Conservation (phyloP, 1,284 basidiomycete genomes). For the Xanthoconium separans region DNA sequence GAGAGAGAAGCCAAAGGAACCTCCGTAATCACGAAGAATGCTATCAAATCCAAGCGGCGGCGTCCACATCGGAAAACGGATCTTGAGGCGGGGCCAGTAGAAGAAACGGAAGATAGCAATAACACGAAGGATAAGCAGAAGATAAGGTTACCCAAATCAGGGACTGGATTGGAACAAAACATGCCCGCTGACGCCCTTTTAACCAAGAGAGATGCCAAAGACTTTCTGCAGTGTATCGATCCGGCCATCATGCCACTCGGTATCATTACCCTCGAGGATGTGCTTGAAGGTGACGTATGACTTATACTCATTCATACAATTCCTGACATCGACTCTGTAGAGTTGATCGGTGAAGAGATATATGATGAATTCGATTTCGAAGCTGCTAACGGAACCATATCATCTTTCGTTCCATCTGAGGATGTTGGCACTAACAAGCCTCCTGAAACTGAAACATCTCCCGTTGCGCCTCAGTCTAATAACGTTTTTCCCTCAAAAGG, state of each 20-base stretch:
- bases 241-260: constrained; percentile 79
- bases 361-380: constrained; percentile 84
- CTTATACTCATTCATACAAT: not conserved
- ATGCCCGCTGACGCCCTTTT: constrained; percentile 84
- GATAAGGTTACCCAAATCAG: constrained; percentile 43
- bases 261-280: constrained; percentile 92
- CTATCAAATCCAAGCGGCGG: constrained; percentile 15
- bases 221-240: constrained; percentile 77
- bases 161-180: constrained; percentile 63
- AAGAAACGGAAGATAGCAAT: constrained; percentile 24
- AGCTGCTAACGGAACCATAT: constrained; percentile 60
- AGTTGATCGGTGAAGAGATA: constrained; percentile 87
- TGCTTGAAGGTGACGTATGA: constrained; percentile 70
- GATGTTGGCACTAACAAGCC: constrained; percentile 20
- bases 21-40: constrained; percentile 19
- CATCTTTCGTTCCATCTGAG: constrained; percentile 52
- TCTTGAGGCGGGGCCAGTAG: constrained; percentile 38
- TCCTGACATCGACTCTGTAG: constrained; percentile 37
- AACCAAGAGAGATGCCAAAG: constrained; percentile 64
- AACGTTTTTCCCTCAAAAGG: constrained; percentile 20
- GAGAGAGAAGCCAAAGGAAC: constrained; percentile 16
- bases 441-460: constrained; percentile 20
- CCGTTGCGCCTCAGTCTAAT: constrained; percentile 31
- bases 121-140: constrained; percentile 34
- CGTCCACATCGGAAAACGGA: constrained; percentile 29